phyloP scores from a whole-genome alignment of 139 green algal genomes.

The Edaphochlamys debaryana region DNA sequence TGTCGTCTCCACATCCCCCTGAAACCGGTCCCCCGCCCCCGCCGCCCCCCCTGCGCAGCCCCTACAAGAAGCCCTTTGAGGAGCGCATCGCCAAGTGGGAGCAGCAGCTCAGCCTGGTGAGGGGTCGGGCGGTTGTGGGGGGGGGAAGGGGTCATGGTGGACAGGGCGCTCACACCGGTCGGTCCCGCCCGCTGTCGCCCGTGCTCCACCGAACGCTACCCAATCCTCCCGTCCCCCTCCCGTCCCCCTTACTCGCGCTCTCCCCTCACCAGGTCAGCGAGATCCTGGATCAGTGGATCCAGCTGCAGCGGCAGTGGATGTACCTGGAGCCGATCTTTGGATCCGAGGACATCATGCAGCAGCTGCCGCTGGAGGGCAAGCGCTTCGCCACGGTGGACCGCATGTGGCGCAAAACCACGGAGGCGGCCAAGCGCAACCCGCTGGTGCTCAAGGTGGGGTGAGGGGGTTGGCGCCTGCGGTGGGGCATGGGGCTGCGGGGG shows the following conservation, averaged over 20 bases:
- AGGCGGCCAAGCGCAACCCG: constrained; percentile 61
- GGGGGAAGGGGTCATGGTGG: too few relatives aligned
- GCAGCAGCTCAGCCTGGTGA: constrained; percentile 72
- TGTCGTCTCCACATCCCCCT: too few relatives aligned
- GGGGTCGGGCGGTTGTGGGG: too few relatives aligned
- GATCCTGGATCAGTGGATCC: constrained; percentile 84
- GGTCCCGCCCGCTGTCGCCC: too few relatives aligned
- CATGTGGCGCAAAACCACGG: constrained; percentile 79
- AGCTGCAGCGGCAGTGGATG: constrained; percentile 84
- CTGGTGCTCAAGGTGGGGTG: constrained; percentile 61
- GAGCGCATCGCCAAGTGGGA: constrained; percentile 83
- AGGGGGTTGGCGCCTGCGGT: too few relatives aligned
- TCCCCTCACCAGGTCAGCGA: constrained; percentile 73
- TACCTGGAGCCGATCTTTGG: constrained; percentile 92
- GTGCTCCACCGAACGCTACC: too few relatives aligned
- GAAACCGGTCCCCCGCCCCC: too few relatives aligned
- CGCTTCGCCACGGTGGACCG: constrained; percentile 82
- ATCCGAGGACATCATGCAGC: constrained; percentile 83
- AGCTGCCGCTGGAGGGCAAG: constrained; percentile 87
- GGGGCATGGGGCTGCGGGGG: too few relatives aligned
- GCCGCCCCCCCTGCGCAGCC: constrained; percentile 36
- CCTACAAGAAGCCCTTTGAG: constrained; percentile 88
- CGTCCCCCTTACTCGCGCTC: too few relatives aligned
- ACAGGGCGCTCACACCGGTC: too few relatives aligned
- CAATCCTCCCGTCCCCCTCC: too few relatives aligned